Conservation (phyloP, 202 grass and related monocot species). For the Panicum hallii region DNA sequence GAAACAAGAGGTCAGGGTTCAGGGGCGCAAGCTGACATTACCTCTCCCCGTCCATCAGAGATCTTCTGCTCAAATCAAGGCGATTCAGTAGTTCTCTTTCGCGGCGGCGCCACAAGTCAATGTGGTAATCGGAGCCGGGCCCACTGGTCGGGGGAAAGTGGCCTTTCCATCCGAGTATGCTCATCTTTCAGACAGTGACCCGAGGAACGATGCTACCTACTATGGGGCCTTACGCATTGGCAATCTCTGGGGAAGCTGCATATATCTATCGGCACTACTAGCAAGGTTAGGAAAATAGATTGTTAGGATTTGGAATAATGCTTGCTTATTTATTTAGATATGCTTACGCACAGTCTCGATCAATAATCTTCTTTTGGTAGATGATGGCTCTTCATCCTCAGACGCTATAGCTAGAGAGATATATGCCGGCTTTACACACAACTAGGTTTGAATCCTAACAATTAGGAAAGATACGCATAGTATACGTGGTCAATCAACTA, state of each 20-base stretch:
- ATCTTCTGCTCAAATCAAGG: background rate
- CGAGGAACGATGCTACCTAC: background rate
- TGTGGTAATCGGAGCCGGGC: background rate
- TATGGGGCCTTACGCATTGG: background rate
- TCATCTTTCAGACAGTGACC: slow-evolving; percentile 14
- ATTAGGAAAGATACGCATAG: no score
- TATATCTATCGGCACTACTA: background rate
- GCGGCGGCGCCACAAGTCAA: slow-evolving; percentile 7
- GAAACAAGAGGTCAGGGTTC: background rate
- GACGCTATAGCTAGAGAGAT: background rate
- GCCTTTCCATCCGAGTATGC: slow-evolving; percentile 2
- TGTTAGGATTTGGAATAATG: slow-evolving; percentile 35
- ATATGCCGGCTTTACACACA: background rate
- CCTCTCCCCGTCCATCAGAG: background rate
- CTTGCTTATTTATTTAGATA: slow-evolving; percentile 2
- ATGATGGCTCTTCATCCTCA: slow-evolving; percentile 16
- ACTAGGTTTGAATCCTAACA: background rate
- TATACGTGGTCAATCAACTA: background rate
- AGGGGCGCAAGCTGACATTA: background rate
- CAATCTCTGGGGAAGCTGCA: background rate
- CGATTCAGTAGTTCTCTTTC: background rate
- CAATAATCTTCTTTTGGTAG: background rate
- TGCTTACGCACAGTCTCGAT: background rate
- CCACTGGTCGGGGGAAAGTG: slow-evolving; percentile 2
- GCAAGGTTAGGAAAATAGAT: background rate